Evolutionary conservation across 306 rosid genomes (phyloP), one percentile per base, ranked within the genome.

Genomic region (Delonix regia): DNA sequence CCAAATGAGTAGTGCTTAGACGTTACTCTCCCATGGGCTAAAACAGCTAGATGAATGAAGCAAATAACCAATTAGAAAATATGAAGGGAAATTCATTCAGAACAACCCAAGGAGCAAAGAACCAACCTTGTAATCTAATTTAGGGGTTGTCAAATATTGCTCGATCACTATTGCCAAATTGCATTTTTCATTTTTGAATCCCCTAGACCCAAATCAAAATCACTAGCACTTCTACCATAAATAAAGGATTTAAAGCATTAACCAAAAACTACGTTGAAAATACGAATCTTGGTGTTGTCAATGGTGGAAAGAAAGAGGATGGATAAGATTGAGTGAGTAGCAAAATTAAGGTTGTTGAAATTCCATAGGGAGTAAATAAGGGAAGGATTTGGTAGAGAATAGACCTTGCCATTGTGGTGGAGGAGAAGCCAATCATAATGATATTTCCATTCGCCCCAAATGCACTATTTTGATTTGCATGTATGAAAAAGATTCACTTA

Each of bases 1-100:
- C 89, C 27, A 84, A 72, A 16, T 78, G 79, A 19, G 57, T 8
- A 19, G 47, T 8, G 13, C 76, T 80, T 38, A 73, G 73, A 16
- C 94, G 77, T 84, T 91, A 90, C 90, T 86, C 88, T 2, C 86
- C 85, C 41, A 48, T 27, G 13, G 51, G 59, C 95, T 87, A 77
- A 78, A 75, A 51, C 75, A 76, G 59, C 33, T 52, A 7, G 14
- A 18, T 64, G 9, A 18, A 76, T 19, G 51, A 18, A 67, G 4
- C 25, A 69, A 16, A 48, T 5, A 28, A 44, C 41, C 2, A 51
- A 16, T 28, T 5, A 74, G 30, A 8, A 34, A n/a, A 18, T 2
- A n/a, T 41, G 30, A 45, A 65, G 16, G 61, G 36, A 36, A 65
- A 52, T 4, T n/a, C 22, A 9, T 38, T 57, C 24, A 53, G 76